A percentile compares a stretch with the other conserved stretches of the same genome.
phyloP scores from a whole-genome alignment of 345 rosid species.

The Arabidopsis suecica region DNA sequence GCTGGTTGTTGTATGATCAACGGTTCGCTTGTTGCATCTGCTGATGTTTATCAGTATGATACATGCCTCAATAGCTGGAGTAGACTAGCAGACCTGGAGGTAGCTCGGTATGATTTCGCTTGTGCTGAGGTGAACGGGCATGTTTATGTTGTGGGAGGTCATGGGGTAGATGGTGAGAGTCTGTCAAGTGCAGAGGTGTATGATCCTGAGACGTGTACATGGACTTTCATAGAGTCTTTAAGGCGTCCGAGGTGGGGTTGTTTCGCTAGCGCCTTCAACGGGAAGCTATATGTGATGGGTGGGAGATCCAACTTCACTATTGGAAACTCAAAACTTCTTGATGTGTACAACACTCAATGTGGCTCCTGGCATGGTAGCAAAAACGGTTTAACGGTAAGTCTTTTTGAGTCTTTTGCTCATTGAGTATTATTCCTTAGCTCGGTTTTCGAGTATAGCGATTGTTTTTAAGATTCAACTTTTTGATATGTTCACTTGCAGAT shows the following conservation, averaged over 20 bases:
- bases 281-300: slow-evolving; percentile 89
- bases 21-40: slow-evolving; percentile 59
- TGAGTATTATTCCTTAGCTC: slow-evolving; percentile 19
- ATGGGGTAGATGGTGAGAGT: slow-evolving; percentile 67
- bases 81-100: slow-evolving; percentile 70
- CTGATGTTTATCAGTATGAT: slow-evolving; percentile 80
- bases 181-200: slow-evolving; percentile 83
- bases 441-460: neutral
- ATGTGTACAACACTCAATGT: slow-evolving; percentile 70
- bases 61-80: slow-evolving; percentile 95
- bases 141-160: slow-evolving; percentile 88
- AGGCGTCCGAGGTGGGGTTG: slow-evolving; percentile 91
- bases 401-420: slow-evolving; percentile 1
- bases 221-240: slow-evolving; percentile 73
- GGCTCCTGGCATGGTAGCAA: slow-evolving; percentile 78
- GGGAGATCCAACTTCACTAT: slow-evolving; percentile 96
- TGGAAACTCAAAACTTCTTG: slow-evolving; percentile 78
- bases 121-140: slow-evolving; percentile 86
- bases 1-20: slow-evolving; percentile 67
- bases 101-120: slow-evolving; percentile 84
- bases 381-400: slow-evolving; percentile 72
- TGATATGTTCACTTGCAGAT: slow-evolving; percentile 42
- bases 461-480: neutral
- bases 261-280: slow-evolving; percentile 75
- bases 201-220: slow-evolving; percentile 61